Base-by-base conservation (phyloP, 768 basidiomycete genomes). In the Kwoniella dendrophila region DNA sequence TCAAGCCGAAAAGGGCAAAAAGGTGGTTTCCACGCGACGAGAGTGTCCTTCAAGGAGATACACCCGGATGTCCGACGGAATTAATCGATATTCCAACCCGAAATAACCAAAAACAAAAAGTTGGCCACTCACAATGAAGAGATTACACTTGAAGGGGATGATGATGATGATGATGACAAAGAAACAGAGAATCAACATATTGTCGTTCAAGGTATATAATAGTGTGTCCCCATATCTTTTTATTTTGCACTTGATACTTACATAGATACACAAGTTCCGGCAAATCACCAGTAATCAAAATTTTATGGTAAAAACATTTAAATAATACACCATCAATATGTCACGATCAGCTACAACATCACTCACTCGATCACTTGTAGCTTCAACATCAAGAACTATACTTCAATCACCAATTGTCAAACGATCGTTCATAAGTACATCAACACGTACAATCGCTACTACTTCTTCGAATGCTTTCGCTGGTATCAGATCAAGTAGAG, bases 351-450 rank as follows among this genome's bases (percentile, higher is more conserved):
- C 29, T 29, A 33, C n/a, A n/a, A n/a, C n/a, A n/a, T n/a, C n/a
- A n/a, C n/a, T 36, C 30, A 30, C 49, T 16, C 32, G 48, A 50
- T 41, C 54, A 14, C 48, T 57, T 24, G 33, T 56, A 18, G 51
- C 61, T 30, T 36, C 62, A 16, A 43, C 56, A 12, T 63, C 62
- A 16, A 55, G 56, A 12, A 20, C 48, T 4, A 22, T 26, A 27
- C 33, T 36, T 26, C 36, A 30, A 29, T 20, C 30, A 24, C 62
- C 30, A 18, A n/a, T 33, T 27, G 48, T 32, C 24, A 22, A 40
- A 16, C 49, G 63, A 44, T 58, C 63, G 14, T 54, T 64, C 14
- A 40, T 41, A 16, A 54, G 56, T 34, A 52, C 45, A 11, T 47
- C 56, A 26, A 45, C 45, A 30, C 10, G 14, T n/a, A 32, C 24